Base-by-base conservation (phyloP, 768 basidiomycete species). In the Daedalea quercina region DNA sequence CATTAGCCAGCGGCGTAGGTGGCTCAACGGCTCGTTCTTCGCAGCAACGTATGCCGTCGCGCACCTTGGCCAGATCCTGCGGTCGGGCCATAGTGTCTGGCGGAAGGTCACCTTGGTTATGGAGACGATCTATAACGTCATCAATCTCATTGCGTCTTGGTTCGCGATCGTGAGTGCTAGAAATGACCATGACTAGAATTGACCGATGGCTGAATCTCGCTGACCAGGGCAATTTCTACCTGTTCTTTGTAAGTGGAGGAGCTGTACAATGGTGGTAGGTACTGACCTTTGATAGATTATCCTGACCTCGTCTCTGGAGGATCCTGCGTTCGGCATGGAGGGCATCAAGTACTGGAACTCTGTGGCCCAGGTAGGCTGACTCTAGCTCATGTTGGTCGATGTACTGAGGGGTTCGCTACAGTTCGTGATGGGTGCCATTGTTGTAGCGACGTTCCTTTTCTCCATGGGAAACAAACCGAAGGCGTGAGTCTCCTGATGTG, bases 391-490 rank as follows among this genome's bases (percentile, higher is more conserved):
- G 35, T 46, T 47, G 47, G n/a, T n/a, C n/a, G n/a, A n/a, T n/a
- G n/a, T n/a, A n/a, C n/a, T n/a, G n/a, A n/a, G n/a, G n/a, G n/a
- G n/a, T n/a, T n/a, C n/a, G n/a, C n/a, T n/a, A n/a, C 60, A 94
- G 84, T 95, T 90, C 65, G 69, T 85, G 31, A 85, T 96, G 77
- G 83, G 85, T 3, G 88, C 88, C 3, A 78, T 90, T 40, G 78
- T 98, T 25, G 77, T 94, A n/a, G 85, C 89, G 8, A 87, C 85
- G 59, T 96, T 97, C 76, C 73, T 96, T 1, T 88, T 96, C 66
- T 88, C 91, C 0, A 95, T 97, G 93, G 94, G 94, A 17, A 96
- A 96, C 68, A 87, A 88, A 64, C 94, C 94, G 3, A 78, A 81
- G 70, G 84, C 89, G 90, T 93, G 57, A 58, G 74, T 54, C 25